Conservation (phyloP, 2,329 filamentous ascomycete species). For the Ilyonectria mors-panacis region DNA sequence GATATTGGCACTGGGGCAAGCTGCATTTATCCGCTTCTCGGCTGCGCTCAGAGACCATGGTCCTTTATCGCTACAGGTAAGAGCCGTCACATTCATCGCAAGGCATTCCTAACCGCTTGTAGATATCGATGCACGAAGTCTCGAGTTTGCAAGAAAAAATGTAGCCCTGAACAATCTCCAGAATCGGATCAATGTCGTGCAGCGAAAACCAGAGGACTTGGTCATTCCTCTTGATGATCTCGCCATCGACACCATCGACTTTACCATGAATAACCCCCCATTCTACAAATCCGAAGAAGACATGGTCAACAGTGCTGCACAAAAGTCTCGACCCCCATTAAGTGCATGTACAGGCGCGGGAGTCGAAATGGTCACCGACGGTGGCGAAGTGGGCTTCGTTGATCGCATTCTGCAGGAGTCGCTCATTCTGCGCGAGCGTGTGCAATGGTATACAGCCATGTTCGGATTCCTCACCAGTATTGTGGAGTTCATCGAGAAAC, state of each 20-base stretch:
- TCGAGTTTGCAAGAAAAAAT: conserved; percentile 77
- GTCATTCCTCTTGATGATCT: conserved; percentile 77
- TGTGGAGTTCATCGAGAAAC: conserved; percentile 71
- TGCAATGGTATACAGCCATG: conserved; percentile 94
- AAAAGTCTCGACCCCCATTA: conserved; percentile 78
- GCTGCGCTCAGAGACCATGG: conserved; percentile 81
- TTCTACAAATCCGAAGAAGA: conserved; percentile 87
- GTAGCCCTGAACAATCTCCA: conserved; percentile 76
- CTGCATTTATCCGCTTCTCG: conserved; percentile 91
- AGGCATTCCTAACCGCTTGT: neutral
- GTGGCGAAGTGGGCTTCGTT: conserved; percentile 85
- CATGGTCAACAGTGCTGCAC: conserved; percentile 73
- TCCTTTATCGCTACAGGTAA: conserved; percentile 76
- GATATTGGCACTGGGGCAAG: conserved; percentile 94
- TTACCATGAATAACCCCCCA: conserved; percentile 94
- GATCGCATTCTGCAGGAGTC: conserved; percentile 80
- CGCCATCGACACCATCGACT: conserved; percentile 72
- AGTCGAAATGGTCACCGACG: conserved; percentile 87
- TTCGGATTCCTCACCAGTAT: conserved; percentile 84
- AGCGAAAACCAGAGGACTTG: conserved; percentile 63
- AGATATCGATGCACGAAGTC: conserved; percentile 83
- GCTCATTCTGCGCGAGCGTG: conserved; percentile 67
- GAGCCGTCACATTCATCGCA: neutral
- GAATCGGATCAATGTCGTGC: conserved; percentile 74
- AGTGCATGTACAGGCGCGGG: conserved; percentile 83